These are phyloP conservation scores for Ascochyta rabiei DNA, from an alignment of 2,329 filamentous ascomycete species.

Conservation along the genomic window DNA sequence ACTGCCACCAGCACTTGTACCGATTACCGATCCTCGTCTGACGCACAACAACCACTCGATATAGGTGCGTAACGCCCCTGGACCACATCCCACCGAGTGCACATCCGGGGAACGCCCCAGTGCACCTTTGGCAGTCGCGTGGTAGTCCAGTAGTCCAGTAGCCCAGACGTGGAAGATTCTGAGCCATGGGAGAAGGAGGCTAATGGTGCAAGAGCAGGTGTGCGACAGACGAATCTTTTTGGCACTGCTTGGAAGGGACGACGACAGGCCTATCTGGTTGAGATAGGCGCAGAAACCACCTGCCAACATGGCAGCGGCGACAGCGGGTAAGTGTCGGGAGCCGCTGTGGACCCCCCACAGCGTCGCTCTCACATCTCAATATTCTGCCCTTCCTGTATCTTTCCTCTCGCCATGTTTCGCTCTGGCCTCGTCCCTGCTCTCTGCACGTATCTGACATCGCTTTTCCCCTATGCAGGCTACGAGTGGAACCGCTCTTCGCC, in stretches of 20 bases:
- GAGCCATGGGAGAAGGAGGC: slow-evolving; percentile 11
- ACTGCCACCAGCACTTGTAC: slow-evolving; percentile 39
- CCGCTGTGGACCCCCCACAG: slow-evolving; percentile 28
- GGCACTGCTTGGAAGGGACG: slow-evolving; percentile 6
- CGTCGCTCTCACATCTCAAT: slow-evolving; percentile 28
- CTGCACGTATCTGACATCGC: slow-evolving; percentile 42
- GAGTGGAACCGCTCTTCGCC: slow-evolving; percentile 50
- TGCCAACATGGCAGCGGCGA: slow-evolving; percentile 49
- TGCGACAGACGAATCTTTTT: slow-evolving; percentile 19
- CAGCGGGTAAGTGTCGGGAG: slow-evolving; percentile 47
- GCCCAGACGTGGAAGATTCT: slow-evolving; percentile 1
- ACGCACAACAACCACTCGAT: slow-evolving; percentile 36
- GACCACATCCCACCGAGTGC: slow-evolving; percentile 14
- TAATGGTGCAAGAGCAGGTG: slow-evolving; percentile 27
- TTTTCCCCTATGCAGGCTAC: slow-evolving; percentile 47
- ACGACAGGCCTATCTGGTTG: slow-evolving; percentile 9
- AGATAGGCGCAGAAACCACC: slow-evolving; percentile 29
- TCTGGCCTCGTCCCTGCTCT: slow-evolving; percentile 32
- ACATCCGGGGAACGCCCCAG: neutral
- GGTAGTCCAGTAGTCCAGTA: slow-evolving; percentile 6
- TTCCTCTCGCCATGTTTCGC: slow-evolving; percentile 21
- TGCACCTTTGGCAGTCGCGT: slow-evolving; percentile 1
- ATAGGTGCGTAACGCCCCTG: slow-evolving; percentile 39
- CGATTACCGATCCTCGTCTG: slow-evolving; percentile 25
- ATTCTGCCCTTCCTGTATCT: slow-evolving; percentile 26